Percentiles rank a stretch among this genome's conserved stretches.
Conservation (phyloP, 164 flowering plant genomes). For the Saururus chinensis region DNA sequence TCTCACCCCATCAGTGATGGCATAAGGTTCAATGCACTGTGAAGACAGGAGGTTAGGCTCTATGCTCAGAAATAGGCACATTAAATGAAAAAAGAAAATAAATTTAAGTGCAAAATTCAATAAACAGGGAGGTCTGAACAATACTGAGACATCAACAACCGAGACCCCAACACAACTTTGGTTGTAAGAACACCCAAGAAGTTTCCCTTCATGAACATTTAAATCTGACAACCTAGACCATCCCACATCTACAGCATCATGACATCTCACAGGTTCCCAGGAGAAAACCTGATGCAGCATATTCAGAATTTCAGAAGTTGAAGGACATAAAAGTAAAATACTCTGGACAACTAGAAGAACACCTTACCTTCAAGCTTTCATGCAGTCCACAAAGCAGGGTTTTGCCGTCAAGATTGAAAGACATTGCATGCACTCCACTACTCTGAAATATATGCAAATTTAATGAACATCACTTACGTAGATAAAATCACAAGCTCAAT, state of each 20-base stretch:
- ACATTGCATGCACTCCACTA: conserved; percentile 73
- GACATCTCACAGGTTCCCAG: conserved; percentile 92
- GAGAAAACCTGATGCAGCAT: conserved; percentile 56
- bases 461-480: not conserved
- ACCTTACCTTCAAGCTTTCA: conserved; percentile 60
- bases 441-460: conserved; percentile 19
- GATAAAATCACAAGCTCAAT: not conserved
- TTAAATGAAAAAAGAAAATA: not conserved
- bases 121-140: conserved; percentile 4
- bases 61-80: not conserved
- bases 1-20: conserved; percentile 26
- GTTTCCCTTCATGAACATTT: conserved; percentile 93
- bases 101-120: not conserved
- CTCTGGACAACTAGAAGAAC: not conserved
- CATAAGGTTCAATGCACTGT: conserved; percentile 84
- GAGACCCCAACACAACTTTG: conserved; percentile 99
- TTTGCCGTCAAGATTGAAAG: conserved; percentile 95
- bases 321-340: not conserved
- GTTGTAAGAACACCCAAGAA: conserved; percentile 97
- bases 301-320: conserved; percentile 1
- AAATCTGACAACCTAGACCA: conserved; percentile 97
- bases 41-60: conserved; percentile 10
- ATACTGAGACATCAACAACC: conserved; percentile 98
- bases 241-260: conserved; percentile 92
- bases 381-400: conserved; percentile 91